Evolutionary conservation across 176 grass and related monocot species (phyloP), one percentile per base, ranked within the genome.

Genomic region (Puya raimondii): DNA sequence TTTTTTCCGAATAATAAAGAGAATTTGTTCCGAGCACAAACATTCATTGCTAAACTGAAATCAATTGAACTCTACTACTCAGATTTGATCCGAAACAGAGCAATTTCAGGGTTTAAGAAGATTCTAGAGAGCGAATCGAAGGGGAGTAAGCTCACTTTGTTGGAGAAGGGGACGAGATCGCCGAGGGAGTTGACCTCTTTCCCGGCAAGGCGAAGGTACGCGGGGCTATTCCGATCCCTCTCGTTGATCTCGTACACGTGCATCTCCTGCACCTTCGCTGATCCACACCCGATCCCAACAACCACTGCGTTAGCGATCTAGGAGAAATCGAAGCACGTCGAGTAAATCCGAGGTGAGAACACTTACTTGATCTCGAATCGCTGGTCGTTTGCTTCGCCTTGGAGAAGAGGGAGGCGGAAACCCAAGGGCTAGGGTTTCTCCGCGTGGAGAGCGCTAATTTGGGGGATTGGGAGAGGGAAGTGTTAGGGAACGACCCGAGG

Each of bases 141-240:
- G 56, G 14, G 10, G 1, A 18, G 16, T 3, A 18, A 48, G 16
- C 47, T 2, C 65, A 89, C 90, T 72, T 93, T 93, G 73, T 93
- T 93, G 23, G 83, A 86, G 83, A 93, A 93, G 76, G 90, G 86
- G 64, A 93, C 90, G 74, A 93, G 90, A 79, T 93, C 90, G 64
- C 90, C 90, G 15, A 93, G 90, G 54, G 90, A 84, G 72, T 93
- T 89, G n/a, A 27, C 73, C 79, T 93, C 80, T 77, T 89, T 89
- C 67, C 76, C 47, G 77, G 83, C 84, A 64, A 93, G 86, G 22
- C 77, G 83, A 12, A 93, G 80, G 70, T 89, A 93, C 0, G 90
- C 86, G 0, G 90, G 90, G 80, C 90, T 93, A 53, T 77, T 82
- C 49, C 86, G 83, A 70, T 93, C 90, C 3, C 78, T 83, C 80